A percentile compares a stretch with the other conserved stretches of the same genome.
phyloP scores from a whole-genome alignment of 2,329 filamentous ascomycete species.

The Coniella vitis region DNA sequence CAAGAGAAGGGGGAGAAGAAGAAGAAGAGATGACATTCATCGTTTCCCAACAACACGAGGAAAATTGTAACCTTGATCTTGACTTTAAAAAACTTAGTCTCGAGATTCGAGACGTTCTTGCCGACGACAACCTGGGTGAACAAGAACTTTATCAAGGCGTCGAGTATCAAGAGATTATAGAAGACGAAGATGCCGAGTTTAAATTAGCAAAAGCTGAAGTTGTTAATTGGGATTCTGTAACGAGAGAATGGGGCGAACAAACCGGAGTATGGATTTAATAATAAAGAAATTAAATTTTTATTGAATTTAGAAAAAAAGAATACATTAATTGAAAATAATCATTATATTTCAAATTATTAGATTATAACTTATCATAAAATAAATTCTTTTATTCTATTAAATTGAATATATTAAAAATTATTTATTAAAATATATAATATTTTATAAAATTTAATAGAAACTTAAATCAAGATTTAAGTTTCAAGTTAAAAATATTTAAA shows the following conservation, averaged over 20 bases:
- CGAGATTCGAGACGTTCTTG: conserved; percentile 12
- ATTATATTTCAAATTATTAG: no score
- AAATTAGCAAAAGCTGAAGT: conserved; percentile 2
- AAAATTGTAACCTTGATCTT: conserved; percentile 16
- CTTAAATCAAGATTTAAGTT: no score
- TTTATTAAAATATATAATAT: no score
- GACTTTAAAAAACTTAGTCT: conserved; percentile 14
- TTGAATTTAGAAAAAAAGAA: no score
- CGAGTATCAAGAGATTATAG: conserved; percentile 5
- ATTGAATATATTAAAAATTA: no score
- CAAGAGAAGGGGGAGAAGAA: neutral
- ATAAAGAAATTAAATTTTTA: no score
- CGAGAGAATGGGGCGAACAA: conserved; percentile 13
- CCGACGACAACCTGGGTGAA: conserved; percentile 10
- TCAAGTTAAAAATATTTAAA: no score
- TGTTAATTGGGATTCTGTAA: neutral
- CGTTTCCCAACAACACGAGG: conserved; percentile 1
- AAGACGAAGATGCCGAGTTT: conserved; percentile 7
- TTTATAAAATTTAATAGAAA: no score
- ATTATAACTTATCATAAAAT: no score
- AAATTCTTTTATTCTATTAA: no score
- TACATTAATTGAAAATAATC: no score
- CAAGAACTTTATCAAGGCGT: conserved; percentile 2
- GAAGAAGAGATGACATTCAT: neutral
- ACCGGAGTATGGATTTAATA: conserved; percentile 14